Percentiles rank a stretch among this genome's conserved stretches.
phyloP scores from a whole-genome alignment of 805 yeast genomes.

The Starmerella sirachaensis region DNA sequence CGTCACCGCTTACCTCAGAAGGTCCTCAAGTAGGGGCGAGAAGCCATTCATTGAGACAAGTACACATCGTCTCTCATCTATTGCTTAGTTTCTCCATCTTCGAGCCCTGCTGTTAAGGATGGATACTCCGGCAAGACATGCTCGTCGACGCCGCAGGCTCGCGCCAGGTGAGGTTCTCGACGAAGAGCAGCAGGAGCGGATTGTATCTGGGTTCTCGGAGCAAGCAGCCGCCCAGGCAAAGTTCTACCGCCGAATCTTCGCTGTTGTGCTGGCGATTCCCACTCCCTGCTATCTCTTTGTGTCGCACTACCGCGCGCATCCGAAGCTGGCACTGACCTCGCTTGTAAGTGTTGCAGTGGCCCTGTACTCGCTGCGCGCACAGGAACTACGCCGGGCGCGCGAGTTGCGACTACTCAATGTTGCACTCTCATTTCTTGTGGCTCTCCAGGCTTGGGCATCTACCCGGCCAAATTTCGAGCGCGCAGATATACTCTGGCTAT shows the following conservation, averaged over 20 bases:
- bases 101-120: no score
- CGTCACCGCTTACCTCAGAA: no score
- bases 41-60: no score
- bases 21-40: no score
- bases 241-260: conserved; percentile 22
- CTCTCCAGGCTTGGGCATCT: conserved; percentile 16
- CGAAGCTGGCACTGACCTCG: conserved; percentile 24
- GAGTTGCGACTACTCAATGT: conserved; percentile 14
- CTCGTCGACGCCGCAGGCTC: conserved; percentile 13
- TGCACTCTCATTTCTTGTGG: conserved; percentile 20
- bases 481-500: conserved; percentile 26
- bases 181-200: conserved; percentile 26
- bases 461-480: conserved; percentile 17
- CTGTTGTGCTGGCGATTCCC: conserved; percentile 24
- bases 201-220: conserved; percentile 21
- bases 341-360: conserved; percentile 21
- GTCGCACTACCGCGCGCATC: conserved; percentile 24
- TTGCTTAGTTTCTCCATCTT: no score
- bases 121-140: conserved; percentile 12
- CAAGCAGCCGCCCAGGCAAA: conserved; percentile 21
- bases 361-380: conserved; percentile 17
- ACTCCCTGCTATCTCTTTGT: conserved; percentile 26
- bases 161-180: conserved; percentile 18
- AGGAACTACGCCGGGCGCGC: conserved; percentile 3
- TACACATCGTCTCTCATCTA: no score